phyloP scores from a whole-genome alignment of 192 early-diverging fungal genomes.

The Cladochytrium replicatum region DNA sequence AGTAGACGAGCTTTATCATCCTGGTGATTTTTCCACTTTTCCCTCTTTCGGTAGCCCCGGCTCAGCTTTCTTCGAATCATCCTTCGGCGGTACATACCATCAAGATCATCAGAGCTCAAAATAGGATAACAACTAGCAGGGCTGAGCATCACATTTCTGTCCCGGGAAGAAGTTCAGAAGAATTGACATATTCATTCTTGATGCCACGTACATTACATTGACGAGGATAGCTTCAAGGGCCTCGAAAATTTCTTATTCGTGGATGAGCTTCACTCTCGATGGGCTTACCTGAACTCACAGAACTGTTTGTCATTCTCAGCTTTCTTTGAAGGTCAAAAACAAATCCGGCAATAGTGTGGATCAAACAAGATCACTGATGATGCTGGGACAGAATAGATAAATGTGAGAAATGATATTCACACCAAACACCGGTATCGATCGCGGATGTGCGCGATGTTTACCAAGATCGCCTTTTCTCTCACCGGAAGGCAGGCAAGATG shows the following conservation, averaged over 20 bases:
- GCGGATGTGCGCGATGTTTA: conserved; percentile 71
- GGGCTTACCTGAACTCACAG: conserved; percentile 26
- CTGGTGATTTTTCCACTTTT: no score
- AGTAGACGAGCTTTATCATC: no score
- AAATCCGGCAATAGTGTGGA: conserved; percentile 43
- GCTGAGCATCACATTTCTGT: not conserved
- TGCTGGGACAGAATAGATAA: no score
- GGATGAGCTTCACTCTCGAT: not conserved
- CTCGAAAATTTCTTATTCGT: conserved; percentile 17
- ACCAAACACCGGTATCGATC: no score
- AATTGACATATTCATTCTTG: no score
- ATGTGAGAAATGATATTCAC: conserved; percentile 2
- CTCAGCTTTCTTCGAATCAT: no score
- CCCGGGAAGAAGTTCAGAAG: no score
- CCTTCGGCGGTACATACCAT: no score
- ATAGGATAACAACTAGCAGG: not conserved
- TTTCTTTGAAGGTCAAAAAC: conserved; percentile 72
- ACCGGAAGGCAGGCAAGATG: conserved; percentile 70
- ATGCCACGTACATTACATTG: conserved; percentile 47
- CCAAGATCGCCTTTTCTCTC: conserved; percentile 66
- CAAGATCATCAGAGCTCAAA: conserved; percentile 77
- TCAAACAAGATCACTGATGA: conserved; percentile 70
- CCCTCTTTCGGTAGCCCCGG: no score
- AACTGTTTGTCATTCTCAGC: conserved; percentile 30
- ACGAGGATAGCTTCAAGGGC: conserved; percentile 76